These are phyloP conservation scores for Panaeolus cyanescens DNA, from an alignment of 768 basidiomycete genomes.

Conservation along the genomic window DNA sequence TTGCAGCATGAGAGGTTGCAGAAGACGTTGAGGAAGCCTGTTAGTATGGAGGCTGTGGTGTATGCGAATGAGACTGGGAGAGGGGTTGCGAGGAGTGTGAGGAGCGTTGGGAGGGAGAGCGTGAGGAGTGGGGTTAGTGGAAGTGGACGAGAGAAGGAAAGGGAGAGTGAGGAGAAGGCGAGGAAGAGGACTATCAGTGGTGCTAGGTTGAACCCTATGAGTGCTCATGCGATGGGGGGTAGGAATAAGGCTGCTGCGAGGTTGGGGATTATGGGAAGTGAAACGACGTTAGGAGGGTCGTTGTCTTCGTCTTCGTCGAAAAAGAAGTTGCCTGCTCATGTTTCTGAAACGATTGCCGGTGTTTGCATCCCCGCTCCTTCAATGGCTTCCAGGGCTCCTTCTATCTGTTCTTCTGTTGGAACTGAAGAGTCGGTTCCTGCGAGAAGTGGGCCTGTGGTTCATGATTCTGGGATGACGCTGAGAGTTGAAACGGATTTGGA, in stretches of 20 bases:
- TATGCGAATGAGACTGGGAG: constrained; percentile 8
- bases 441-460: not conserved
- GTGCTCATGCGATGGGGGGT: constrained; percentile 1
- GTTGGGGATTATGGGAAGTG: not conserved
- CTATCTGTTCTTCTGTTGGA: not conserved
- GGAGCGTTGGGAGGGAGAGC: constrained; percentile 5
- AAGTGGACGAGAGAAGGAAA: too few relatives aligned
- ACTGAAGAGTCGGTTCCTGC: not conserved
- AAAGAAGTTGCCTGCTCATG: not conserved
- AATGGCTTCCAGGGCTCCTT: not conserved
- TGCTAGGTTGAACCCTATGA: not conserved
- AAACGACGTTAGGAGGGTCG: not conserved
- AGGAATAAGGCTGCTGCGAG: not conserved
- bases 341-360: not conserved
- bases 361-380: not conserved
- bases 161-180: not conserved
- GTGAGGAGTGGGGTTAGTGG: not conserved
- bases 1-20: constrained; percentile 25
- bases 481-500: not conserved
- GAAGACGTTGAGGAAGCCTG: constrained; percentile 10
- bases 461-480: not conserved
- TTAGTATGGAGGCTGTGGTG: constrained; percentile 6
- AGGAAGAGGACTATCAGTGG: not conserved
- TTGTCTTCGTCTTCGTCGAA: not conserved
- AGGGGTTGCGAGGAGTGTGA: constrained; percentile 3